Conservation (phyloP, 176 grass and related monocot genomes). For the Oryza meridionalis region DNA sequence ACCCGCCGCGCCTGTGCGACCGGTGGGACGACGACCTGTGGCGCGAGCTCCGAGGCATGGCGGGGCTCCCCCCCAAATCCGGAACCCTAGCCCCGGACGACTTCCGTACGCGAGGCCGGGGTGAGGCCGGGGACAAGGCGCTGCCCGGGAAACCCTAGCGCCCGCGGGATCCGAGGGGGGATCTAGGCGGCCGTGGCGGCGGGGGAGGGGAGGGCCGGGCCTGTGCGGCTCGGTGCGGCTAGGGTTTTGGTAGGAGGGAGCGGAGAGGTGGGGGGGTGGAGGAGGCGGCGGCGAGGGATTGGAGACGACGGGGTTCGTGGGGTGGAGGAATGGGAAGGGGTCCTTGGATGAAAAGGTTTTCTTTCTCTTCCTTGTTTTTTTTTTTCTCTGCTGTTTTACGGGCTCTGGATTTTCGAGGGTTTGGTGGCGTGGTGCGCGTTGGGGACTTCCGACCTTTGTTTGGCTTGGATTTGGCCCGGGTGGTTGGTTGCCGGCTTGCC, state of each 20-base stretch:
- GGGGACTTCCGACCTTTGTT: neutral
- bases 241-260: constrained; percentile 52
- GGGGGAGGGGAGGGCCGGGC: neutral
- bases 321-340: constrained; percentile 46
- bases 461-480: neutral
- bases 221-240: constrained; percentile 15
- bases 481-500: neutral
- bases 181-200: constrained; percentile 39
- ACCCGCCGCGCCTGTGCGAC: constrained; percentile 73
- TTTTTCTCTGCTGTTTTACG: constrained; percentile 13
- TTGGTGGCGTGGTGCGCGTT: neutral
- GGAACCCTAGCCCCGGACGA: constrained; percentile 52
- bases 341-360: constrained; percentile 33
- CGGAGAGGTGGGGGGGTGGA: neutral
- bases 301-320: constrained; percentile 59
- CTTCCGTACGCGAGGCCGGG: neutral
- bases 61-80: neutral
- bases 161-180: constrained; percentile 32
- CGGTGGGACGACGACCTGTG: constrained; percentile 96
- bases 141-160: constrained; percentile 32
- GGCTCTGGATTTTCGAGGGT: constrained; percentile 40
- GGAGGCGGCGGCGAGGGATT: constrained; percentile 48
- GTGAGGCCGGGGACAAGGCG: neutral
- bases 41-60: constrained; percentile 89
- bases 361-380: neutral